Conservation (phyloP, 1,139 yeast genomes). For the Lodderomyces margitis region DNA sequence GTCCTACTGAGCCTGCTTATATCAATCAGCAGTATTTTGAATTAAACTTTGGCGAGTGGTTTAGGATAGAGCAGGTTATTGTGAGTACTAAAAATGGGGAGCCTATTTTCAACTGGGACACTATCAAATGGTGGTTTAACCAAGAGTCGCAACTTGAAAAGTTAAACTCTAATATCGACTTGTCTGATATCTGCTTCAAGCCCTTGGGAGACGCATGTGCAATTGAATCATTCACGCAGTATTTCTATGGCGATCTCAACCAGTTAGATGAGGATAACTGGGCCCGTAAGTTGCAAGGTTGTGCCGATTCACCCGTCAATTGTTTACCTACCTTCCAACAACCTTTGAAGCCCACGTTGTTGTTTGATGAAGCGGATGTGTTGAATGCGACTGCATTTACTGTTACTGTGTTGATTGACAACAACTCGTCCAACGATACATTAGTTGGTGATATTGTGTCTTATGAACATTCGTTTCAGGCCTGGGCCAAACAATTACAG, state of each 20-base stretch:
- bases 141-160: constrained; percentile 56
- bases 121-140: constrained; percentile 83
- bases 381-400: constrained; percentile 68
- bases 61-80: constrained; percentile 81
- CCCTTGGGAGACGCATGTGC: constrained; percentile 80
- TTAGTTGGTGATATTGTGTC: constrained; percentile 44
- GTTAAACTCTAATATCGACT: constrained; percentile 24
- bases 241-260: constrained; percentile 65
- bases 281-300: constrained; percentile 50
- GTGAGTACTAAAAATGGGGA: constrained; percentile 60
- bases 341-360: constrained; percentile 69
- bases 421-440: constrained; percentile 28
- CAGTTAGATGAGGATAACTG: constrained; percentile 53
- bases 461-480: constrained; percentile 69
- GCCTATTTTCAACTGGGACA: constrained; percentile 62
- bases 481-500: constrained; percentile 50
- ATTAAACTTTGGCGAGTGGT: constrained; percentile 85
- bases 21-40: constrained; percentile 72
- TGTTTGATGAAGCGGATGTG: constrained; percentile 57
- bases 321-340: constrained; percentile 91
- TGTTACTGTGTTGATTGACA: constrained; percentile 63
- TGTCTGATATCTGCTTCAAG: constrained; percentile 77
- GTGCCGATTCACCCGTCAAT: constrained; percentile 80
- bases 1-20: constrained; percentile 71
- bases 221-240: constrained; percentile 88